Evolutionary conservation across 2,329 filamentous ascomycete genomes (phyloP).

Genomic region (Colletotrichum godetiae): DNA sequence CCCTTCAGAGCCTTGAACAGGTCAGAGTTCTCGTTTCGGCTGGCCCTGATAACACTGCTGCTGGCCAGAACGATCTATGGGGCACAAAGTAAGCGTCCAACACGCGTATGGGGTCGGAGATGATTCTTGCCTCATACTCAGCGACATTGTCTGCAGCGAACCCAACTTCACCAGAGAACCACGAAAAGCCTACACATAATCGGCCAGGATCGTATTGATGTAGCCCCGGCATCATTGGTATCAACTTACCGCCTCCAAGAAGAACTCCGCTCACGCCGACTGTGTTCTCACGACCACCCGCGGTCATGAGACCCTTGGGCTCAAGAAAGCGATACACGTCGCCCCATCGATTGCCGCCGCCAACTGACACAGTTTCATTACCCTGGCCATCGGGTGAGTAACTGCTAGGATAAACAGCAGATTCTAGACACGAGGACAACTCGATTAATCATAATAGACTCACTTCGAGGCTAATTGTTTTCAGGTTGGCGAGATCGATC

Average conservation of each 20-base stretch:
- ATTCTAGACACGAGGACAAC: too few species aligned
- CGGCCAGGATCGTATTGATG: too few species aligned
- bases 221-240: too few species aligned
- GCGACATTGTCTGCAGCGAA: conserved; percentile 55
- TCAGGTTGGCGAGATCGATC: conserved; percentile 11
- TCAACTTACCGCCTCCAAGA: conserved; percentile 43
- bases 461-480: neutral
- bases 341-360: conserved; percentile 2
- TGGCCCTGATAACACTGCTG: conserved; percentile 53
- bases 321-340: conserved; percentile 31
- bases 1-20: conserved; percentile 35
- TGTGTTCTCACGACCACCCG: conserved; percentile 38
- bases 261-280: conserved; percentile 43
- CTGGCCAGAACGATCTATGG: conserved; percentile 54
- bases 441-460: too few species aligned
- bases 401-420: too few species aligned
- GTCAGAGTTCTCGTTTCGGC: conserved; percentile 38
- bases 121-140: neutral
- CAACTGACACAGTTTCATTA: neutral
- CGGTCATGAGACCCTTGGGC: conserved; percentile 32
- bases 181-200: conserved; percentile 36
- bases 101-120: rapidly evolving
- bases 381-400: neutral
- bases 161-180: conserved; percentile 14
- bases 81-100: neutral